Percentiles rank a stretch among this genome's conserved stretches.
Conservation (phyloP, 176 grass and related monocot genomes). For the Avena insularis region DNA sequence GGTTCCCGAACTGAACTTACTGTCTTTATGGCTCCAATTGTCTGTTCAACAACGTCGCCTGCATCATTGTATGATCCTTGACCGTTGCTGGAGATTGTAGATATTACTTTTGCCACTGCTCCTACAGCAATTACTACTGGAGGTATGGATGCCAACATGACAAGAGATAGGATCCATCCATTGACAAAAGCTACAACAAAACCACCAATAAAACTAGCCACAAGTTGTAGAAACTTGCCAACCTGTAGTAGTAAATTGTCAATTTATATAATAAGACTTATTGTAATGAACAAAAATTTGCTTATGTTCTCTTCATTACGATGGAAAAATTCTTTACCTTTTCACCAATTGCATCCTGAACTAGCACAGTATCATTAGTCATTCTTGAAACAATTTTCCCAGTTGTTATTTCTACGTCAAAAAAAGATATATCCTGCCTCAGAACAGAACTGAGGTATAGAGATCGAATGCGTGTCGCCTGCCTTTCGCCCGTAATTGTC, state of each 20-base stretch:
- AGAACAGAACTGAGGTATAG: no score
- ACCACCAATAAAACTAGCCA: slow-evolving; percentile 40
- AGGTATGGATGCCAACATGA: slow-evolving; percentile 39
- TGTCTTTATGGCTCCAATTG: slow-evolving; percentile 31
- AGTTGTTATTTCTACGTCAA: no score
- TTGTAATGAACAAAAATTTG: no score
- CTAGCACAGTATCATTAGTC: no score
- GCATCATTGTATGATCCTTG: slow-evolving; percentile 40
- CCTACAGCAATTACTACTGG: slow-evolving; percentile 34
- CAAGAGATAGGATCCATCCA: slow-evolving; percentile 49
- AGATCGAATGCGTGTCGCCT: no score
- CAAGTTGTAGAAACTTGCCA: slow-evolving; percentile 37
- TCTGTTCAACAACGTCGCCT: slow-evolving; percentile 39
- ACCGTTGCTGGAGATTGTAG: slow-evolving; percentile 24
- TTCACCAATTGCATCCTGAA: no score
- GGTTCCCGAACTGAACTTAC: not conserved
- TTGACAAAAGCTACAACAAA: slow-evolving; percentile 42
- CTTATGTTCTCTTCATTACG: no score
- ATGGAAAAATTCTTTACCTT: no score
- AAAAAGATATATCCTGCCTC: no score
- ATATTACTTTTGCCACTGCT: not conserved
- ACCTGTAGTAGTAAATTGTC: slow-evolving; percentile 32
- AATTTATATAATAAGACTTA: no score
- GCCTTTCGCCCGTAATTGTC: no score
- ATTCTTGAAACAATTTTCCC: no score